Percentiles rank a stretch among this genome's conserved stretches.
These are phyloP conservation scores for Royoungia palumana DNA, from an alignment of 768 basidiomycete genomes.

Conservation along the genomic window DNA sequence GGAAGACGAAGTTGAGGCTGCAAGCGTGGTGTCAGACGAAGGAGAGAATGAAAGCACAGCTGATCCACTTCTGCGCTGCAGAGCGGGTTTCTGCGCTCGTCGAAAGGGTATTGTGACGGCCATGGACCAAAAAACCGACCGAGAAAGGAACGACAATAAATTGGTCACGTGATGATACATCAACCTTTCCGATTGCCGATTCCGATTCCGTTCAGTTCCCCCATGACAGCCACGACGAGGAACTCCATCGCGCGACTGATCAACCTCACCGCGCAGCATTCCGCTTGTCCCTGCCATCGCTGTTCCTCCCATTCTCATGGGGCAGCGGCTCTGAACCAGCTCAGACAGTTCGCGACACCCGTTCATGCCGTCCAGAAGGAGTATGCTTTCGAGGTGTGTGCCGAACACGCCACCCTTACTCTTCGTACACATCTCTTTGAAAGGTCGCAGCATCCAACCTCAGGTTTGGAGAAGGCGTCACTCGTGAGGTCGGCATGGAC, in stretches of 20 bases:
- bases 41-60: conserved; percentile 20
- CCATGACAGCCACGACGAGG: conserved; percentile 49
- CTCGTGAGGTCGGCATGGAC: conserved; percentile 89
- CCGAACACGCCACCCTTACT: not conserved
- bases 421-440: not conserved
- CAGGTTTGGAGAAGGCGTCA: conserved; percentile 88
- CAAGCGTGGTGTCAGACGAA: conserved; percentile 8
- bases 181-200: no score
- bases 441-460: conserved; percentile 86
- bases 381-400: conserved; percentile 82
- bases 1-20: conserved; percentile 1
- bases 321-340: conserved; percentile 52
- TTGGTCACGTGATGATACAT: no score
- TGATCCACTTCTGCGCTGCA: conserved; percentile 39
- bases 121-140: conserved; percentile 16
- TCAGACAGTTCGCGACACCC: conserved; percentile 76
- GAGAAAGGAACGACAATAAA: not conserved
- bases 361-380: conserved; percentile 72
- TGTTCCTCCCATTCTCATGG: conserved; percentile 39
- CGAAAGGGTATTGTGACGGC: conserved; percentile 49
- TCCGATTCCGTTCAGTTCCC: no score
- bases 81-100: conserved; percentile 36
- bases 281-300: conserved; percentile 78
- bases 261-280: conserved; percentile 62
- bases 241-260: conserved; percentile 70